A percentile compares a stretch with the other conserved stretches of the same genome.
Evolutionary conservation across 805 yeast species (phyloP).

Genomic region (Ogataea nitratoaversa): DNA sequence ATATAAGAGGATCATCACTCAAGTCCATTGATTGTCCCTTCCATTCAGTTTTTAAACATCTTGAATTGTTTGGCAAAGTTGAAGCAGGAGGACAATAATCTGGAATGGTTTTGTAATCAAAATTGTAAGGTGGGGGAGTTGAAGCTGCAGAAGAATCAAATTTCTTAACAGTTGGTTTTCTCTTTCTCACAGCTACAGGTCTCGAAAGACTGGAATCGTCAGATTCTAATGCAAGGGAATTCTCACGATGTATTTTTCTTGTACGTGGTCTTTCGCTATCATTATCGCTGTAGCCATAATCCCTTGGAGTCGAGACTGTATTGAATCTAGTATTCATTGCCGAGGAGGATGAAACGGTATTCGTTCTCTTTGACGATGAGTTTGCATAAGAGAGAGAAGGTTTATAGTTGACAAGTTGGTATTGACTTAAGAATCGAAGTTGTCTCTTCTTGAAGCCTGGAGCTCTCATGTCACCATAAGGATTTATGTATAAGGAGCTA

Average conservation of each 20-base stretch:
- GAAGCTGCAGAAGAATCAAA: slow-evolving; percentile 24
- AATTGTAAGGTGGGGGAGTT: slow-evolving; percentile 45
- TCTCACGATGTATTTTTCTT: slow-evolving; percentile 47
- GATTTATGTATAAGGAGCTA: slow-evolving; percentile 45
- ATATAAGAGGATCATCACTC: slow-evolving; percentile 65
- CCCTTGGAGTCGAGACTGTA: slow-evolving; percentile 27
- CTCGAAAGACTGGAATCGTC: slow-evolving; percentile 27
- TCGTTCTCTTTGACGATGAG: slow-evolving; percentile 6
- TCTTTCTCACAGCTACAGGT: slow-evolving; percentile 34
- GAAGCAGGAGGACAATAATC: slow-evolving; percentile 75
- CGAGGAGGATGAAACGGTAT: slow-evolving; percentile 7
- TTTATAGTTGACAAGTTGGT: slow-evolving; percentile 32
- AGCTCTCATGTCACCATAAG: slow-evolving; percentile 43
- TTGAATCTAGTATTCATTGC: slow-evolving; percentile 21
- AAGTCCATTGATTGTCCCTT: slow-evolving; percentile 97
- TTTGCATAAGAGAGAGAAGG: slow-evolving; percentile 4
- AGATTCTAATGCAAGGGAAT: slow-evolving; percentile 29
- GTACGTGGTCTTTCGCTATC: slow-evolving; percentile 53
- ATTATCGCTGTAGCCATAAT: slow-evolving; percentile 29
- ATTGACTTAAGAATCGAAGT: slow-evolving; percentile 49
- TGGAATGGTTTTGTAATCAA: slow-evolving; percentile 67
- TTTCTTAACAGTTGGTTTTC: slow-evolving; percentile 29
- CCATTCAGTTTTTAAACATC: slow-evolving; percentile 89
- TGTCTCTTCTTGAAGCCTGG: slow-evolving; percentile 46
- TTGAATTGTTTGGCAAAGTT: slow-evolving; percentile 63